Base-by-base conservation (phyloP, 2,329 filamentous ascomycete species). In the Talaromyces sp. region DNA sequence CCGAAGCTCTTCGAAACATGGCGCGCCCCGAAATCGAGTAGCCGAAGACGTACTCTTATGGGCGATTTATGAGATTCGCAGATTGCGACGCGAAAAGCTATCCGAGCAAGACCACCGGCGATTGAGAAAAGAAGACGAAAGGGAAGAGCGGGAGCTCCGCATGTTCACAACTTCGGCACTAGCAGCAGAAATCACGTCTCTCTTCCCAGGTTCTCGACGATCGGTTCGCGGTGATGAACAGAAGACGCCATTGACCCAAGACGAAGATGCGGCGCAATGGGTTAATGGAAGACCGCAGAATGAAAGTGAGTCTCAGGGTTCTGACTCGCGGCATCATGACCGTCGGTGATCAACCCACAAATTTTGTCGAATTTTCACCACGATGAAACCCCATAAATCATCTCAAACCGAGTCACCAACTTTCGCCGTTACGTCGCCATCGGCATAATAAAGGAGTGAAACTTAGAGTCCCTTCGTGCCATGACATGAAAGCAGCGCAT, bases 31-130 rank as follows among this genome's bases (percentile, higher is more conserved):
- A 67, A 91, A 83, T 67, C 86, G 87, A 69, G 93, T 90, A 68
- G 87, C 93, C 0, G 95, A 99, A 75, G 90, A 95, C 66, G 93
- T 96, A 5, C 83, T 98, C 65, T 84, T 96, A 16, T 93, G 93
- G 81, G 92, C 97, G 66, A 89, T 95, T 79, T 88, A 93, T 69
- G 95, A 98, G 79, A 95, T 99, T 72, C 91, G 91, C 71, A 86
- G 87, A 66, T 85, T 93, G 71, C 89, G 93, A 70, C 88, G 95
- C 58, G 84, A 86, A 70, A 93, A 96, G 77, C 86, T 96, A 83
- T 83, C 84, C 74, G 96, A 97, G 80, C 66, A 73, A 18, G 88
- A 96, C 70, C 88, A 90, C 64, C 71, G 72, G 56, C 77, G 78
- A 33, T 65, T 82, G 46, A 69, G 77, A 62, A 79, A 79, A 66